phyloP scores from a whole-genome alignment of 2,329 filamentous ascomycete species.

The Trichophyton mentagrophytes region DNA sequence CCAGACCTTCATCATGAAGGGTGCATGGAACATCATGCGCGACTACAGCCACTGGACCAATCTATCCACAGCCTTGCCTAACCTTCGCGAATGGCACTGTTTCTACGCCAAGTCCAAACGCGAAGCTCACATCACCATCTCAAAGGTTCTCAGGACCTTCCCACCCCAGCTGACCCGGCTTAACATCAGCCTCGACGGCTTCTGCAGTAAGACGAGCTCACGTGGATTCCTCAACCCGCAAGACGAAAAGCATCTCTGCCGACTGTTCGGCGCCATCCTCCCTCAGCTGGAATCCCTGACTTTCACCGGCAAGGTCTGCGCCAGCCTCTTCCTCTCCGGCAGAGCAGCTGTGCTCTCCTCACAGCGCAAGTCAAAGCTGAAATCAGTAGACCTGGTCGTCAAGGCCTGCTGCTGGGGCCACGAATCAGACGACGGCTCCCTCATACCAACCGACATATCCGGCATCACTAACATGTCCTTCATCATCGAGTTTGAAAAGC shows the following conservation, averaged over 20 bases:
- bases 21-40: constrained; percentile 65
- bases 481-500: constrained; percentile 55
- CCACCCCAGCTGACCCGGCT: constrained; percentile 49
- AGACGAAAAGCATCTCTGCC: constrained; percentile 51
- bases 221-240: constrained; percentile 29
- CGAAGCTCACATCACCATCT: constrained; percentile 59
- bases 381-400: constrained; percentile 57
- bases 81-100: constrained; percentile 44
- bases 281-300: constrained; percentile 54
- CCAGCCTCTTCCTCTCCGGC: constrained; percentile 52
- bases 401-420: constrained; percentile 56
- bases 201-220: constrained; percentile 53
- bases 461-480: constrained; percentile 61
- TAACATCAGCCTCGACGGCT: constrained; percentile 57
- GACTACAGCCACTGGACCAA: constrained; percentile 49
- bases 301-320: constrained; percentile 61
- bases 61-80: constrained; percentile 51
- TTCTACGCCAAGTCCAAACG: constrained; percentile 56
- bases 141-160: constrained; percentile 47
- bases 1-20: constrained; percentile 56
- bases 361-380: constrained; percentile 37
- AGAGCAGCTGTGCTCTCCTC: constrained; percentile 39
- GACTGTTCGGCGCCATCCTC: constrained; percentile 47
- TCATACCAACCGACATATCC: constrained; percentile 49
- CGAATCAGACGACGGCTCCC: constrained; percentile 16